phyloP scores from a whole-genome alignment of 352 stramenopile species.

The Globisporangium irregulare region DNA sequence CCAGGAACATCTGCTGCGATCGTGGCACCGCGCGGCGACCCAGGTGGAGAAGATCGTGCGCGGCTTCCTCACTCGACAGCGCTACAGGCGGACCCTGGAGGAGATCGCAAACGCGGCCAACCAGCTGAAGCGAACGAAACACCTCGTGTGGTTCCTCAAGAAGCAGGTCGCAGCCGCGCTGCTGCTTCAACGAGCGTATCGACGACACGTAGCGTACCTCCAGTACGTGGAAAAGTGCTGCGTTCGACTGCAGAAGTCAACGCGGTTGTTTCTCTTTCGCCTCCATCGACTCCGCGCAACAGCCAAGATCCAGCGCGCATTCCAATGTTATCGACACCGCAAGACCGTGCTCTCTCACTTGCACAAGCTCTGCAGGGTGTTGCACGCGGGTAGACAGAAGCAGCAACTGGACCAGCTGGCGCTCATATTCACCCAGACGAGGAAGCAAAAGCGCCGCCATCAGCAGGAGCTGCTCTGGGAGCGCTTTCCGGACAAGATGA shows the following conservation, averaged over 20 bases:
- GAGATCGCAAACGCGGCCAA: conserved; percentile 26
- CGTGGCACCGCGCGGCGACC: conserved; percentile 41
- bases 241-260: conserved; percentile 26
- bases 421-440: conserved; percentile 24
- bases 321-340: conserved; percentile 35
- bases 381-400: conserved; percentile 25
- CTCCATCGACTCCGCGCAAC: conserved; percentile 26
- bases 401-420: conserved; percentile 28
- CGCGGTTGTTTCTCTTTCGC: conserved; percentile 35
- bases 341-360: conserved; percentile 24
- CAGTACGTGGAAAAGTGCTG: conserved; percentile 24
- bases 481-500: conserved; percentile 14
- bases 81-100: conserved; percentile 29
- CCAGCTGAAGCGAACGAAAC: conserved; percentile 14
- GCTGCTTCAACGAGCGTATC: conserved; percentile 37
- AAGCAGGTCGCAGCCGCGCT: conserved; percentile 25
- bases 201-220: conserved; percentile 22
- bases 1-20: conserved; percentile 35
- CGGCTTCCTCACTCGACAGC: conserved; percentile 32
- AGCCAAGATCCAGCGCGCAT: conserved; percentile 32
- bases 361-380: conserved; percentile 26
- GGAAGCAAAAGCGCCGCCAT: neutral
- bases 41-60: conserved; percentile 36
- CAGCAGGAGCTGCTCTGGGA: conserved; percentile 18
- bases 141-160: conserved; percentile 16